Evolutionary conservation across 2,329 filamentous ascomycete species (phyloP), one percentile per base, ranked within the genome.

Genomic region (Fusarium denticulatum): DNA sequence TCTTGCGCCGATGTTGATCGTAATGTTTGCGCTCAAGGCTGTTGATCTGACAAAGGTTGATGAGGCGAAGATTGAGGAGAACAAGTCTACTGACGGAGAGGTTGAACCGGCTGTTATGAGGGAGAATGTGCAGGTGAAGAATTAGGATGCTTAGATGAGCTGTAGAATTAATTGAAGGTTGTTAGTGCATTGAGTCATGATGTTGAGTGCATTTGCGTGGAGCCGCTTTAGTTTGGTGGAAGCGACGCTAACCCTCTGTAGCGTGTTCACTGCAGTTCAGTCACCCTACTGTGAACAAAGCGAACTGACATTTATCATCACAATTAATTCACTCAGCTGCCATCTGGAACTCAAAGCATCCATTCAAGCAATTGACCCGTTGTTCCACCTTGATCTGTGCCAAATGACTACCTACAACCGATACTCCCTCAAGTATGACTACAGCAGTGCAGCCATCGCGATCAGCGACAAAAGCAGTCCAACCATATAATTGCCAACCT

Each of bases 21-120:
- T 78, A 12, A 79, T 79, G 76, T 77, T 78, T 43, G 68, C 71
- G 1, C 69, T 79, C 3, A 78, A 77, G 59, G 75, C 77, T 13
- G 64, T 79, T 9, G 60, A 77, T n/a, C 7, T 77, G 22, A 60
- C 62, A n/a, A 73, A 72, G 28, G 72, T 69, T n/a, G 70, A 73
- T 14, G 70, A 67, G 3, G 53, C 60, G 0, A 73, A 60, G 58
- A 53, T 71, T 24, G 59, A 67, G 14, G 71, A 73, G 28, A 73
- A 73, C 0, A 73, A 46, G 16, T 64, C 49, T 11, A 57, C 26
- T 8, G 45, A 72, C 40, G 40, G 20, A 0, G 56, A 67, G 7
- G 5, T 39, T 18, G 64, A 72, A 16, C 37, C 56, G 1, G 26
- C 26, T 2, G 26, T 69, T 16, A 28, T 24, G 18, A 57, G 39